Evolutionary conservation across 495 filamentous ascomycete genomes (phyloP).

Genomic region (Astrothelium macrocarpum): DNA sequence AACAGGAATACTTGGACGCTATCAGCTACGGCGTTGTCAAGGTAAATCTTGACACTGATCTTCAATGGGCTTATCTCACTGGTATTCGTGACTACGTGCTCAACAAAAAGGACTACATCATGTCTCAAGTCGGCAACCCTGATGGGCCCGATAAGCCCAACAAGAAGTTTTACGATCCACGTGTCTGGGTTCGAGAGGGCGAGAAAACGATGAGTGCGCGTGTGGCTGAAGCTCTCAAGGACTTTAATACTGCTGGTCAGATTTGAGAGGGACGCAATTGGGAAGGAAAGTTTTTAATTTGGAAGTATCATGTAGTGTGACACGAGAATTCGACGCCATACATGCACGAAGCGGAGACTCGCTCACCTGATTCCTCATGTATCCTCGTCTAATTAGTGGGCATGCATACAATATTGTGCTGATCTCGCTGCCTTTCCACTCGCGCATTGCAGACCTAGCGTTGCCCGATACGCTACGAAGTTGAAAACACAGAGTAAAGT

Average conservation of each 20-base stretch:
- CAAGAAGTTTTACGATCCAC: slow-evolving; percentile 83
- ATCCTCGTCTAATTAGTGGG: not conserved
- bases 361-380: not conserved
- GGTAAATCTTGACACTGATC: slow-evolving; percentile 90
- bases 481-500: too few species aligned
- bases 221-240: slow-evolving; percentile 67
- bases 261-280: slow-evolving; percentile 47
- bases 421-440: too few species aligned
- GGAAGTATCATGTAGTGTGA: not conserved
- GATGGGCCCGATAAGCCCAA: slow-evolving; percentile 95
- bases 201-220: slow-evolving; percentile 92
- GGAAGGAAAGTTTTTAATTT: not conserved
- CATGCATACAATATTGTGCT: too few species aligned
- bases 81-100: slow-evolving; percentile 91
- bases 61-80: slow-evolving; percentile 76
- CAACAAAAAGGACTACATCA: slow-evolving; percentile 90
- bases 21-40: slow-evolving; percentile 94
- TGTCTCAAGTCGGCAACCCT: slow-evolving; percentile 81
- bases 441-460: too few species aligned
- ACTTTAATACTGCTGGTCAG: slow-evolving; percentile 84
- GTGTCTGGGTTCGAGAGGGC: slow-evolving; percentile 82
- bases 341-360: not conserved
- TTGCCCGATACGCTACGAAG: too few species aligned
- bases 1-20: slow-evolving; percentile 77
- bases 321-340: not conserved